Base-by-base conservation (phyloP, 2,329 filamentous ascomycete species). In the Talaromyces marneffei region DNA sequence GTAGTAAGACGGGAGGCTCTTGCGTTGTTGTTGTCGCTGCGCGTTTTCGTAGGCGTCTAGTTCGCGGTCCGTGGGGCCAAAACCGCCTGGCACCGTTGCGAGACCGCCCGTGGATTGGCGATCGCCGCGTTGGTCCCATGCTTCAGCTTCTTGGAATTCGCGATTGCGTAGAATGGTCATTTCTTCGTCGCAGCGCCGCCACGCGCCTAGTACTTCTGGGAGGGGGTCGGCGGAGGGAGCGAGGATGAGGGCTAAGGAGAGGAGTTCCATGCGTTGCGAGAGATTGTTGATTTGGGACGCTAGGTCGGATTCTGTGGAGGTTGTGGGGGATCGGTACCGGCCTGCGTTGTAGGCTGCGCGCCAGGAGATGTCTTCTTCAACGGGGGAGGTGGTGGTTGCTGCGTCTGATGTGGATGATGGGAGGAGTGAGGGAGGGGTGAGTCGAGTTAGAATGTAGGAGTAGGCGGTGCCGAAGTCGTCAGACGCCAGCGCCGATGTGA, bases 101-200 rank as follows among this genome's bases (percentile, higher is more conserved):
- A 27, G n/a, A 42, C 29, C 39, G 9, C n/a, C 20, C 16, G 67
- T 18, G 12, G 33, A n/a, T 3, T 25, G 18, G n/a, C 16, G 68
- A 64, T 86, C 82, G 3, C 82, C 84, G 31, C 79, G 78, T 40
- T 81, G 76, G 66, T 87, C 84, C 75, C 85, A 86, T 27, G 77
- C 75, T 63, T 83, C 75, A 68, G 85, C 85, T 64, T 82, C 84
- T 63, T 79, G 78, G 16, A 77, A 75, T 64, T 87, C 85, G 20
- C 79, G 77, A 6, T 79, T 75, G 53, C 84, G 79, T 10, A 87
- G 75, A 1, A 76, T 73, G 12, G 75, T 79, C 71, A 85, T 78
- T 67, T 87, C 84, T 64, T 84, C 82, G 70, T 88, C 85, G 69
- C 83, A 85, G 48, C 83, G 78, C 56, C 84, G 83, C 85, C 85